phyloP scores from a whole-genome alignment of 116 monocot species.

The Papilionanthe hybrid region DNA sequence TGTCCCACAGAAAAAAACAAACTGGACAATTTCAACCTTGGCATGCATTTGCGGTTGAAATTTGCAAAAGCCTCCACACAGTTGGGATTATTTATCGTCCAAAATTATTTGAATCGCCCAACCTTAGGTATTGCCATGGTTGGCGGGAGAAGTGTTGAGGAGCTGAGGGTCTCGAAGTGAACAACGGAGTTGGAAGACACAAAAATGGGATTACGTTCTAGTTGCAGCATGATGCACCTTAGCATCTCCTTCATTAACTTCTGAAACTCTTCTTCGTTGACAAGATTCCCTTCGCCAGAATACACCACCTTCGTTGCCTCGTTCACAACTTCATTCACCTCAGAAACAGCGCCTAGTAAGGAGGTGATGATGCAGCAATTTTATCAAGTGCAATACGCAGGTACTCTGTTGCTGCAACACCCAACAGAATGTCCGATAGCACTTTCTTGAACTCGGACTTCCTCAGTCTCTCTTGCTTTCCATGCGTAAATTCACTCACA shows the following conservation, averaged over 20 bases:
- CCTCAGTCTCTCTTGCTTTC: too few relatives aligned
- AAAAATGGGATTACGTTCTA: constrained; percentile 38
- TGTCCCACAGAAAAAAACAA: too few relatives aligned
- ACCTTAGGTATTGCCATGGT: background rate
- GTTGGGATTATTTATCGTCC: background rate
- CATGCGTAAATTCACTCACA: too few relatives aligned
- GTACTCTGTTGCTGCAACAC: constrained; percentile 46
- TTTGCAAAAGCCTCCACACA: background rate
- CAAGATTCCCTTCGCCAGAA: constrained; percentile 23
- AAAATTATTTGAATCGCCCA: background rate
- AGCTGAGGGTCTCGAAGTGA: constrained; percentile 31
- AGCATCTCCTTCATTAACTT: constrained; percentile 35
- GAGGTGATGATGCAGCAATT: constrained; percentile 66
- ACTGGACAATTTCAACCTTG: too few relatives aligned
- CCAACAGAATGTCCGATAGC: too few relatives aligned
- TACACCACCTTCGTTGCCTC: constrained; percentile 27
- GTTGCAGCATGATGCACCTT: constrained; percentile 37
- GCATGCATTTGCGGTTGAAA: background rate
- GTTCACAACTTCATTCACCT: constrained; percentile 48
- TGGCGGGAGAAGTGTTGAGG: constrained; percentile 23
- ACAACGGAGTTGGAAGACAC: constrained; percentile 43
- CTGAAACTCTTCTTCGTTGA: constrained; percentile 39
- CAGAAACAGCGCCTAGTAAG: constrained; percentile 54
- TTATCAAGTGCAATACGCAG: constrained; percentile 54
- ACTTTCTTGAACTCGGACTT: too few relatives aligned